These are phyloP conservation scores for Pezicula neosporulosa DNA, from an alignment of 2,329 filamentous ascomycete species.

Conservation along the genomic window DNA sequence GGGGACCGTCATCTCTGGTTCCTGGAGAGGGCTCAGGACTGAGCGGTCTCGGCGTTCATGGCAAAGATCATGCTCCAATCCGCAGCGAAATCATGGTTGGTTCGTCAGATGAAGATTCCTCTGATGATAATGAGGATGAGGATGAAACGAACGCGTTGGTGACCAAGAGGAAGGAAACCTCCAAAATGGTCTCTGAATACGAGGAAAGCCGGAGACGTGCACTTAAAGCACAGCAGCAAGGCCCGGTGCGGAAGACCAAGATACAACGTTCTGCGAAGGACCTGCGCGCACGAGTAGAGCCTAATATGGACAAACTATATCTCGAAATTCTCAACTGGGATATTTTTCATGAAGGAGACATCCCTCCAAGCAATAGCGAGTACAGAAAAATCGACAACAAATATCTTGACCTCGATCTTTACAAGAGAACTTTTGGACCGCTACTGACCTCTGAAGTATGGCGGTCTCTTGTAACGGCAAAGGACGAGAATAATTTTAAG, in stretches of 20 bases:
- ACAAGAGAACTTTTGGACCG: slow-evolving; percentile 87
- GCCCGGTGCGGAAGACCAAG: slow-evolving; percentile 81
- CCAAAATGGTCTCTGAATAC: slow-evolving; percentile 34
- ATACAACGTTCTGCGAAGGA: slow-evolving; percentile 83
- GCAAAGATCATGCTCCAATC: slow-evolving; percentile 72
- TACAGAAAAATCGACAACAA: slow-evolving; percentile 75
- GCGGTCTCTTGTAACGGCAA: slow-evolving; percentile 87
- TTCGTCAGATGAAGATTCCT: slow-evolving; percentile 69
- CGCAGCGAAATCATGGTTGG: slow-evolving; percentile 90
- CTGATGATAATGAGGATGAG: slow-evolving; percentile 68
- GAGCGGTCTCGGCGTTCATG: slow-evolving; percentile 65
- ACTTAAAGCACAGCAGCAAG: slow-evolving; percentile 51
- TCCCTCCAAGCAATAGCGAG: slow-evolving; percentile 72
- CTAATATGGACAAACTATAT: slow-evolving; percentile 82
- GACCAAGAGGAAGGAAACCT: slow-evolving; percentile 37
- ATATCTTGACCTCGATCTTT: slow-evolving; percentile 73
- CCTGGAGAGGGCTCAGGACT: slow-evolving; percentile 76
- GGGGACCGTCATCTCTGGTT: slow-evolving; percentile 50
- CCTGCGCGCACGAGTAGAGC: slow-evolving; percentile 87
- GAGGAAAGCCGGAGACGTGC: slow-evolving; percentile 41
- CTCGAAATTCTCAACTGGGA: slow-evolving; percentile 89
- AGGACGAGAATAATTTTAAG: slow-evolving; percentile 79
- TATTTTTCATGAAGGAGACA: slow-evolving; percentile 84
- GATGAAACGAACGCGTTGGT: slow-evolving; percentile 44
- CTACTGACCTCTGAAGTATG: slow-evolving; percentile 90